phyloP scores from a whole-genome alignment of 2,329 filamentous ascomycete genomes.

The Fusarium incarnatum region DNA sequence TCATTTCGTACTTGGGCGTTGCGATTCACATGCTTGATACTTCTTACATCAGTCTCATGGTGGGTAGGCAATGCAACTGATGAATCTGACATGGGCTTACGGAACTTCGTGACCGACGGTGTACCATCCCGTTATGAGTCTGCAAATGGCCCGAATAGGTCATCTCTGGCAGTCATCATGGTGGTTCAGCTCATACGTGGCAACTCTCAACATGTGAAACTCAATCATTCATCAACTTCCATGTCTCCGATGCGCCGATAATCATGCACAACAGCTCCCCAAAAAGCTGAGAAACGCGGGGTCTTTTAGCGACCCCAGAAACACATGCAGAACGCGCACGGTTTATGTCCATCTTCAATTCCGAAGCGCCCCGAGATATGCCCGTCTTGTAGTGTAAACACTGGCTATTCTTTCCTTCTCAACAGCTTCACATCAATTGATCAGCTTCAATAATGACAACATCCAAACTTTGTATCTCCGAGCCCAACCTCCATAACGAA shows the following conservation, averaged over 20 bases:
- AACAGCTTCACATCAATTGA: background rate
- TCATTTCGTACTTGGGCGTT: background rate
- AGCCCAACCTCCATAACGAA: background rate
- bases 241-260: background rate
- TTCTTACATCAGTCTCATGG: background rate
- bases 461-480: background rate
- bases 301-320: background rate
- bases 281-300: constrained; percentile 18
- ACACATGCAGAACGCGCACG: background rate
- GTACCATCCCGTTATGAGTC: background rate
- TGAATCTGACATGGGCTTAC: background rate
- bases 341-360: background rate
- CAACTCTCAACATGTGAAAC: constrained; percentile 10
- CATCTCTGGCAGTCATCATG: background rate
- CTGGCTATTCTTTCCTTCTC: background rate
- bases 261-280: constrained; percentile 1
- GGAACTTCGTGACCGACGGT: background rate
- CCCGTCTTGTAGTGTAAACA: constrained; percentile 1
- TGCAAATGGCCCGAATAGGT: background rate
- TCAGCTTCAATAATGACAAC: background rate
- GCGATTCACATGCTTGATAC: background rate
- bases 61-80: background rate
- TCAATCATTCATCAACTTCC: background rate
- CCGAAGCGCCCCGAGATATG: constrained; percentile 27
- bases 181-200: background rate